Conservation (phyloP, 2,329 filamentous ascomycete genomes). For the Myriosclerotinia duriaeana region DNA sequence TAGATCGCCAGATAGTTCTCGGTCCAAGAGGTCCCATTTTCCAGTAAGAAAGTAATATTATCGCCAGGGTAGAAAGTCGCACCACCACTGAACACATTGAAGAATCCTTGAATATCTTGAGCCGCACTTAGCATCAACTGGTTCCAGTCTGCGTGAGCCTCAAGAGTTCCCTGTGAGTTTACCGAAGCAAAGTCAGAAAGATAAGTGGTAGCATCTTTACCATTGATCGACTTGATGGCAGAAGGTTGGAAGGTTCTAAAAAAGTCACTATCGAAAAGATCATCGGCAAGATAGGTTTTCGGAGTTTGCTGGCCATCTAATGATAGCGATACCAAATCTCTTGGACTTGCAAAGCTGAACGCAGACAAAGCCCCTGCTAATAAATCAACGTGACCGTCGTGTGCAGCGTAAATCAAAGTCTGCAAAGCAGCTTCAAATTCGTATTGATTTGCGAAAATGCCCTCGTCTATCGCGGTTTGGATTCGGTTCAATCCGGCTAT, state of each 20-base stretch:
- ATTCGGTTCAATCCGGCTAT: conserved; percentile 47
- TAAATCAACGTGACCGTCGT: conserved; percentile 63
- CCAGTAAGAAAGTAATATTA: conserved; percentile 41
- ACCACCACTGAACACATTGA: conserved; percentile 39
- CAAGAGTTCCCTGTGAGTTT: conserved; percentile 39
- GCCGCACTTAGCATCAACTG: conserved; percentile 32
- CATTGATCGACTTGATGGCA: conserved; percentile 55
- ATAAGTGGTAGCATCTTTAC: conserved; percentile 48
- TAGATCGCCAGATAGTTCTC: conserved; percentile 40
- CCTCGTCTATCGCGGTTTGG: conserved; percentile 43
- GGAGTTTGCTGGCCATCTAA: conserved; percentile 50
- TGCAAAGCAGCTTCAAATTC: conserved; percentile 57
- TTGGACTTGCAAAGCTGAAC: conserved; percentile 50
- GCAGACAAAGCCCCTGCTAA: conserved; percentile 50
- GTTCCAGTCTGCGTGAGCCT: conserved; percentile 44
- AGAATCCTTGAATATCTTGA: conserved; percentile 40
- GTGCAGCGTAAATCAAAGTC: conserved; percentile 49
- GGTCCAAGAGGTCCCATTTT: conserved; percentile 42
- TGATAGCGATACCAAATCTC: conserved; percentile 58
- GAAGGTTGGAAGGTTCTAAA: conserved; percentile 40
- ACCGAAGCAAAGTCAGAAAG: conserved; percentile 47
- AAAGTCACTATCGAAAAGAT: conserved; percentile 40
- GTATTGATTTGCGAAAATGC: conserved; percentile 52
- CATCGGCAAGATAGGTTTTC: conserved; percentile 38
- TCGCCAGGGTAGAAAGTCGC: conserved; percentile 44